Evolutionary conservation across 2,329 filamentous ascomycete species (phyloP), one percentile per base, ranked within the genome.

Genomic region (Cercospora brassicicola): DNA sequence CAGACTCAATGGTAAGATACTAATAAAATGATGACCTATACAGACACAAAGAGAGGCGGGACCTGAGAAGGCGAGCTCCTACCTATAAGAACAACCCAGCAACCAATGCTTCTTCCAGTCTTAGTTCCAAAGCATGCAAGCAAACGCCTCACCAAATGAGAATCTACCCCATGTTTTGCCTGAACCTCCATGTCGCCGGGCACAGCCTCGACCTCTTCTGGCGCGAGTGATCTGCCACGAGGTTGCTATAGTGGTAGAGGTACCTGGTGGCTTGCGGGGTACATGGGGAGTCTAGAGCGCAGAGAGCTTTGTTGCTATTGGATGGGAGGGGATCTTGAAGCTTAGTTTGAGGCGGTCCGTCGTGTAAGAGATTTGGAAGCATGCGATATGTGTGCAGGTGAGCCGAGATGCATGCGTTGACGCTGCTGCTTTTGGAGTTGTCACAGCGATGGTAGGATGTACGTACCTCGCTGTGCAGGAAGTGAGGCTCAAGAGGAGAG

Each of bases 111-210:
- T 28, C 36, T 30, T 55, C 3, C 15, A 55, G 39, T 36, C 18
- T 26, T 66, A 65, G 30, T 26, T 45, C 3, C 36, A n/a, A 23
- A 26, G 31, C 11, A 28, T 59, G 39, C 39, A 60, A 60, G 30
- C 15, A 18, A 20, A 48, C 23, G 15, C 36, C 39, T 30, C 39
- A 20, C 31, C 57, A 59, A 62, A 31, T 53, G n/a, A 36, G 26
- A 51, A 31, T 59, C 66, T 65, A 66, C 71, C 59, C 62, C 67
- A 60, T 70, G 45, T 55, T 23, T 62, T 62, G 56, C 15, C 31
- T 13, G 66, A 68, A 71, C 64, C 65, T 73, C 71, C 71, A 67
- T 73, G 51, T 71, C 62, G 69, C 71, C 71, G 71, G 65, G 53
- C 30, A 39, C 59, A 61, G 66, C 59, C 67, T 69, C 66, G 66